Evolutionary conservation across 1,284 basidiomycete species (phyloP).

Genomic region (Heterobasidion parviporum): DNA sequence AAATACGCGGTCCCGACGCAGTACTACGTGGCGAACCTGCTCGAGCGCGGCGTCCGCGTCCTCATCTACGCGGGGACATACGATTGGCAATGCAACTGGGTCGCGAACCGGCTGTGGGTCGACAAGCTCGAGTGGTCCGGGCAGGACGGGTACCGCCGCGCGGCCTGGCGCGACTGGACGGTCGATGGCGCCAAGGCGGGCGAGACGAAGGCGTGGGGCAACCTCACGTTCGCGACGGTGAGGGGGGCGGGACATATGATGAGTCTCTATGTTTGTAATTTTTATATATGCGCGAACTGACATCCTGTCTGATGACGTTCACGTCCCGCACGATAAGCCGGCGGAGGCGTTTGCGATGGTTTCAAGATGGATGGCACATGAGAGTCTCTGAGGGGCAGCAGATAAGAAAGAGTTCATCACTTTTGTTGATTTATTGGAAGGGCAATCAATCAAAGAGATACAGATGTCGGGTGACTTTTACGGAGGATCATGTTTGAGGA

Average conservation of each 20-base stretch:
- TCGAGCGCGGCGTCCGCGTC: constrained; percentile 66
- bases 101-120: constrained; percentile 69
- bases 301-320: constrained; percentile 7
- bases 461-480: not conserved
- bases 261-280: constrained; percentile 25
- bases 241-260: constrained; percentile 67
- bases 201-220: constrained; percentile 50
- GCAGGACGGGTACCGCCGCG: constrained; percentile 37
- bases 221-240: constrained; percentile 62
- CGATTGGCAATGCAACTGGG: constrained; percentile 77
- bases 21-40: constrained; percentile 59
- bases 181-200: constrained; percentile 48
- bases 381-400: constrained; percentile 25
- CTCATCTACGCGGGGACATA: constrained; percentile 76
- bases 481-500: not conserved
- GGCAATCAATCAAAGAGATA: not conserved
- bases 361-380: constrained; percentile 45
- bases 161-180: constrained; percentile 51
- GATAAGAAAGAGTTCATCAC: not conserved
- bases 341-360: constrained; percentile 48
- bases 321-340: constrained; percentile 66
- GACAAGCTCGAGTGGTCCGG: constrained; percentile 70
- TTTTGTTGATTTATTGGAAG: not conserved
- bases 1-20: constrained; percentile 52
- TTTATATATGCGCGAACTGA: constrained; percentile 14